Base-by-base conservation (phyloP, 306 rosid genomes). In the Fragaria iinumae region DNA sequence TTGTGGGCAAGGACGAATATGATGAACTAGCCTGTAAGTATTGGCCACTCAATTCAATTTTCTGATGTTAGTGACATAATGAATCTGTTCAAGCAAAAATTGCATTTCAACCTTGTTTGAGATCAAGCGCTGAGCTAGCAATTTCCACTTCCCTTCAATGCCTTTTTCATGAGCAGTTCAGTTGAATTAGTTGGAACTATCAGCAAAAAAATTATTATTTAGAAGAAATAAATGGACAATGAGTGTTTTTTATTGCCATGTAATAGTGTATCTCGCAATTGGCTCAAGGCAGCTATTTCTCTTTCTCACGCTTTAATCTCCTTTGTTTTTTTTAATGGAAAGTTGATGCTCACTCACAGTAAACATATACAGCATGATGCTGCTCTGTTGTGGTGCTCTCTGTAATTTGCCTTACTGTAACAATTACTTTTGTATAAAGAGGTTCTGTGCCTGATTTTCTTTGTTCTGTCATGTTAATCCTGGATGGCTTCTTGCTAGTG, bases 11-110 rank as follows among this genome's bases (percentile, higher is more conserved):
- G 89, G 98, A 94, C 3, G 96, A 86, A 82, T 90, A 90, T 41
- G 97, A 91, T 74, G 98, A 91, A 84, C 93, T 93, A 86, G 96
- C 98, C 32, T 84, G 97, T 93, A 85, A 67, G 96, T 90, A 77
- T 76, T 72, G 80, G 20, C 25, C 57, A 17, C 62, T 71, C 53
- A 41, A 25, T 39, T 57, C 27, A 56, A 23, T 50, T 56, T 56
- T 73, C 16, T 57, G 38, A 41, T 73, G 43, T 4, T 16, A 13
- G 29, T 13, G 11, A 43, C 38, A 14, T 11, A 48, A 23, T 14
- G 43, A 39, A 57, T 57, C 39, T 56, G 21, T 7, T 21, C 68
- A 53, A 11, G n/a, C 11, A 39, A n/a, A 55, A 36, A 12, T 36
- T 38, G 14, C 7, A 12, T 23, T 55, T 53, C 32, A 55, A 21